Evolutionary conservation across 2,329 filamentous ascomycete species (phyloP), one percentile per base, ranked within the genome.

Genomic region (Talaromyces sp.): DNA sequence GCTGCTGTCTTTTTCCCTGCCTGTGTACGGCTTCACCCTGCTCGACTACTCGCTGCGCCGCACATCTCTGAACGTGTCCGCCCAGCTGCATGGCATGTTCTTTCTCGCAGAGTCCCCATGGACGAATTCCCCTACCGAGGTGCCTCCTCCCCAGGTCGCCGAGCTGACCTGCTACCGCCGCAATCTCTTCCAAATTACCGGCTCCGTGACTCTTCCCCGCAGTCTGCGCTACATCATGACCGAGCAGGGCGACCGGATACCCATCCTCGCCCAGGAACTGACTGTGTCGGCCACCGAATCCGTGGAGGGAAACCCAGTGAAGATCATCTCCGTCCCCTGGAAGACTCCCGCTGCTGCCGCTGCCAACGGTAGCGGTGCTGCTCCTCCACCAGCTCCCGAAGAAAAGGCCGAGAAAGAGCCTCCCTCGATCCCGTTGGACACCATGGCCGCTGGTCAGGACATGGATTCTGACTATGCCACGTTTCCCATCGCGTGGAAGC

Each of bases 301-400:
- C 1, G 92, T 96, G 17, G 93, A 98, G 73, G 91, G 91, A 35
- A 93, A 96, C 68, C 80, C 90, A 0, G 91, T 97, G 50, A 93
- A 96, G 68, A 87, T 98, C 64, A 97, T 98, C 64, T 95, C 95
- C 8, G 96, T 98, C 62, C 93, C 93, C 0, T 98, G 93, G 93
- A 98, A 98, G 80, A 97, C 93, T 1, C 93, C 92, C 27, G 61
- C 61, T 1, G 90, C 89, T 29, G 90, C 90, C 56, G 90, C 88
- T 75, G 86, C 87, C 3, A 83, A 86, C n/a, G 85, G 89, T 64
- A 81, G 87, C 61, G 82, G 77, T 63, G 85, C 88, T 63, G 79
- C 79, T 1, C 80, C 80, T 11, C 69, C 71, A 27, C 69, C 73
- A 32, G 56, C 66, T 57, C 49, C 70, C 46, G 81, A 86, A 66